These are phyloP conservation scores for Aspergillus neotritici DNA, from an alignment of 2,329 filamentous ascomycete species.

Conservation along the genomic window DNA sequence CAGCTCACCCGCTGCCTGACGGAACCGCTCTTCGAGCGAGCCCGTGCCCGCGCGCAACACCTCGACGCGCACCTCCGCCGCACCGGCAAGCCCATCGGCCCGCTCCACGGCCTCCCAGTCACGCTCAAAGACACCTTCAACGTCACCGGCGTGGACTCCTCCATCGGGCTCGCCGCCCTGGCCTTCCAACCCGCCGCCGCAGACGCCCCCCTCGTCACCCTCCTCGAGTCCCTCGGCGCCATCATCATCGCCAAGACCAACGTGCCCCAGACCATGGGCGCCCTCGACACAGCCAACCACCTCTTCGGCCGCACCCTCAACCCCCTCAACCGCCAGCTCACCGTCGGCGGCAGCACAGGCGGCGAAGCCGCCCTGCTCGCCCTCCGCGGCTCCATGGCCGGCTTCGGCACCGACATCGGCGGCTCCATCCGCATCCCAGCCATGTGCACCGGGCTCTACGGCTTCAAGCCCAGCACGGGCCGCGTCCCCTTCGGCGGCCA, in stretches of 20 bases:
- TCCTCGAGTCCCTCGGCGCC: constrained; percentile 57
- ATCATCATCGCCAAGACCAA: constrained; percentile 68
- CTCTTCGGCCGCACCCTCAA: constrained; percentile 59
- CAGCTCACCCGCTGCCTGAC: constrained; percentile 46
- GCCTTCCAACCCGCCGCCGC: constrained; percentile 53
- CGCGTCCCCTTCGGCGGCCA: constrained; percentile 51
- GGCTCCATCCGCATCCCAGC: constrained; percentile 44
- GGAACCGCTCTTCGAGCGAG: constrained; percentile 49
- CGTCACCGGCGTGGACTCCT: constrained; percentile 47
- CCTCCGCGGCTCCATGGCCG: constrained; percentile 54
- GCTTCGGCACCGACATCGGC: constrained; percentile 58
- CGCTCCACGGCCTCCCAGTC: constrained; percentile 59
- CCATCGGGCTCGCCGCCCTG: constrained; percentile 55
- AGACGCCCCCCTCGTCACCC: constrained; percentile 54
- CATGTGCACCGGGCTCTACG: constrained; percentile 49
- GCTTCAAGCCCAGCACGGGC: constrained; percentile 45
- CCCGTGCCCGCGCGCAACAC: constrained; percentile 43
- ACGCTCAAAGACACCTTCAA: constrained; percentile 45
- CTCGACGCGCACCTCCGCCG: constrained; percentile 43
- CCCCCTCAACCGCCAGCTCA: constrained; percentile 55
- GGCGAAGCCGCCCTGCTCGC: constrained; percentile 59
- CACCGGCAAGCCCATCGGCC: constrained; percentile 46
- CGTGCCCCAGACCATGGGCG: constrained; percentile 54
- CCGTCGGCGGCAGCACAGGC: constrained; percentile 60
- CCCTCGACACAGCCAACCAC: constrained; percentile 56